These are phyloP conservation scores for Lentinula boryana DNA, from an alignment of 768 basidiomycete species.

Conservation along the genomic window DNA sequence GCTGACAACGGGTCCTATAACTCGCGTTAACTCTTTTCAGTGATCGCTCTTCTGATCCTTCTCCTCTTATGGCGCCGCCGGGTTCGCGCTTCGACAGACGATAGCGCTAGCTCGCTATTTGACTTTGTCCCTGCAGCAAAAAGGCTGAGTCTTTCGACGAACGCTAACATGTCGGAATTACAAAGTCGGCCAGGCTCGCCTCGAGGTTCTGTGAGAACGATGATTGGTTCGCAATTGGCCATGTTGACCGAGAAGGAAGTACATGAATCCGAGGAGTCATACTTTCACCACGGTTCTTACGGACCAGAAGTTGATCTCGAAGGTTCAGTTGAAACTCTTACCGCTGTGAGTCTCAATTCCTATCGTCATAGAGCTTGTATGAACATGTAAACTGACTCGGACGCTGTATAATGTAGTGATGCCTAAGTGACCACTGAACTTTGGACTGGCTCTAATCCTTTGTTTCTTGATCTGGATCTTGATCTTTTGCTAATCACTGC, in stretches of 20 bases:
- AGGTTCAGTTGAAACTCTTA: not conserved
- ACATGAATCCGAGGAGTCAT: not conserved
- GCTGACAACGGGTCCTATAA: not conserved
- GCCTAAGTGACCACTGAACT: no score
- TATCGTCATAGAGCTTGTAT: not conserved
- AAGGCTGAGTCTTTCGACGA: not conserved
- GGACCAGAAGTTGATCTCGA: not conserved
- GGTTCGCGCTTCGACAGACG: not conserved
- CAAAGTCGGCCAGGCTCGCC: not conserved
- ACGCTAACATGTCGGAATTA: not conserved
- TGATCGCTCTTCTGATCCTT: not conserved
- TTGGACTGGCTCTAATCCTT: no score
- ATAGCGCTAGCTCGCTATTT: slow-evolving; percentile 4
- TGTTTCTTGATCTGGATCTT: no score
- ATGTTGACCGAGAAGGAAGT: not conserved
- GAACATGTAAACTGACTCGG: not conserved
- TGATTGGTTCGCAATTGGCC: not conserved
- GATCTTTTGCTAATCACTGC: no score
- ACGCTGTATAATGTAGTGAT: no score
- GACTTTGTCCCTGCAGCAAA: not conserved
- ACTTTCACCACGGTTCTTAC: not conserved
- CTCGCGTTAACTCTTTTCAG: not conserved
- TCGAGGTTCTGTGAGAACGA: not conserved
- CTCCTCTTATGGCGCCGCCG: slow-evolving; percentile 1
- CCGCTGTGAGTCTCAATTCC: not conserved